Conservation (phyloP, 139 green algal genomes). For the Coelastrella sp. region DNA sequence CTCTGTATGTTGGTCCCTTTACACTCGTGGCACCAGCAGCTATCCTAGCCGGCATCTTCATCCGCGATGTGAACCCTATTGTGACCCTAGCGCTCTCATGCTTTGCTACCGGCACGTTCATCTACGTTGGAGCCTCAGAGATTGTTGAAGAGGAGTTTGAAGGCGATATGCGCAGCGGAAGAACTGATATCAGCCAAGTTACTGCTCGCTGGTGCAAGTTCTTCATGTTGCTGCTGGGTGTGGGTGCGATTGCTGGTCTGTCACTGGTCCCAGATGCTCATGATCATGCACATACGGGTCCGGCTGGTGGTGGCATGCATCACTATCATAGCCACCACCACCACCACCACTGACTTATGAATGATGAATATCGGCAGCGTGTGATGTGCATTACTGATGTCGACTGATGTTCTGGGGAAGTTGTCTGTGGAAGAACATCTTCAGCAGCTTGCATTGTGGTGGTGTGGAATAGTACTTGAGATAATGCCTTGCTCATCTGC, state of each 20-base stretch:
- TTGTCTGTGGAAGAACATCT: too few relatives aligned
- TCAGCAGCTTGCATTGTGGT: too few relatives aligned
- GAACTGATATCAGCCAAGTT: slow-evolving; percentile 42
- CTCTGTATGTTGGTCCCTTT: slow-evolving; percentile 58
- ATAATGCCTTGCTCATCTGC: too few relatives aligned
- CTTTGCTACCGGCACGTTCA: slow-evolving; percentile 67
- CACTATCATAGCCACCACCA: slow-evolving; percentile 31
- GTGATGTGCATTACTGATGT: too few relatives aligned
- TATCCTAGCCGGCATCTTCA: slow-evolving; percentile 52
- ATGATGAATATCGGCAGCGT: neutral
- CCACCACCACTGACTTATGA: neutral
- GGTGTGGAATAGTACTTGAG: too few relatives aligned
- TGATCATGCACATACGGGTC: slow-evolving; percentile 39
- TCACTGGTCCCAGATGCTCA: slow-evolving; percentile 50
- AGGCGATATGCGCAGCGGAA: slow-evolving; percentile 53
- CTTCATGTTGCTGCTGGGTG: slow-evolving; percentile 49
- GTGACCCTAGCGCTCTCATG: slow-evolving; percentile 59
- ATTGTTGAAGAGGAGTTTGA: slow-evolving; percentile 69
- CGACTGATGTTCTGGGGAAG: too few relatives aligned
- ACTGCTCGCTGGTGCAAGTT: slow-evolving; percentile 59
- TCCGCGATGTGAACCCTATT: slow-evolving; percentile 45
- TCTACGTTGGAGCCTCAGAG: slow-evolving; percentile 66
- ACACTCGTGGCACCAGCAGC: slow-evolving; percentile 52
- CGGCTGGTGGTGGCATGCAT: neutral
- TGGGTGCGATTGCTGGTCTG: slow-evolving; percentile 51